A percentile compares a stretch with the other conserved stretches of the same genome.
Evolutionary conservation across 1,284 basidiomycete species (phyloP).

Genomic region (Stygiomarasmius scandens): DNA sequence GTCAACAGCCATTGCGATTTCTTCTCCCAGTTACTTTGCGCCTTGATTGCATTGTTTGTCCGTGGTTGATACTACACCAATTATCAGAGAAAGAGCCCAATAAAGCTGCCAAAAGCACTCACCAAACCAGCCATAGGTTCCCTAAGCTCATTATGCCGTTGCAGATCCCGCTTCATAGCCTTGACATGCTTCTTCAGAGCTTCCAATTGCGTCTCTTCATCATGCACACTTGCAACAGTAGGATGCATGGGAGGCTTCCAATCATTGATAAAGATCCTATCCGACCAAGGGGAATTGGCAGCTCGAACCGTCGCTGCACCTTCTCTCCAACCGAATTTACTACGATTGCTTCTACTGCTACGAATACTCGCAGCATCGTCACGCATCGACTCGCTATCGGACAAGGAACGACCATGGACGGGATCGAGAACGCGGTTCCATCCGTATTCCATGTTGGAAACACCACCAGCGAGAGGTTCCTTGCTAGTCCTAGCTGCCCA

Average conservation of each 20-base stretch:
- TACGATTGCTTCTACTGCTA: slow-evolving; percentile 68
- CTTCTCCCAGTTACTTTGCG: slow-evolving; percentile 90
- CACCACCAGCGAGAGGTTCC: slow-evolving; percentile 91
- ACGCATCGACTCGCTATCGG: slow-evolving; percentile 56
- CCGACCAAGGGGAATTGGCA: slow-evolving; percentile 68
- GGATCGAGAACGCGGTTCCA: slow-evolving; percentile 79
- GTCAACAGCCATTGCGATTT: slow-evolving; percentile 87
- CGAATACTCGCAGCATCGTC: slow-evolving; percentile 67
- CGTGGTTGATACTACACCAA: slow-evolving; percentile 74
- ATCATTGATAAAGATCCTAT: slow-evolving; percentile 86
- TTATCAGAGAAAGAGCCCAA: slow-evolving; percentile 4
- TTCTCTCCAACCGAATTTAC: slow-evolving; percentile 67
- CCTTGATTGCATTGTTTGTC: slow-evolving; percentile 75
- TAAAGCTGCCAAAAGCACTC: slow-evolving; percentile 33
- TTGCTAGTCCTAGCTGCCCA: slow-evolving; percentile 95
- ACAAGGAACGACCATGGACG: slow-evolving; percentile 54
- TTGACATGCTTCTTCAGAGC: slow-evolving; percentile 81
- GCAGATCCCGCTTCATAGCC: slow-evolving; percentile 77
- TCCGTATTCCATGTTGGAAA: slow-evolving; percentile 99
- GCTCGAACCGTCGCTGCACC: slow-evolving; percentile 63
- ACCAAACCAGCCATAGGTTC: slow-evolving; percentile 85
- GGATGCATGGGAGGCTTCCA: slow-evolving; percentile 92
- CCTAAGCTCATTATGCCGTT: slow-evolving; percentile 82
- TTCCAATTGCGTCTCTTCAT: slow-evolving; percentile 91
- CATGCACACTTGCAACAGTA: slow-evolving; percentile 80